Conservation (phyloP, 2,329 filamentous ascomycete genomes). For the Alternaria ethzedia region DNA sequence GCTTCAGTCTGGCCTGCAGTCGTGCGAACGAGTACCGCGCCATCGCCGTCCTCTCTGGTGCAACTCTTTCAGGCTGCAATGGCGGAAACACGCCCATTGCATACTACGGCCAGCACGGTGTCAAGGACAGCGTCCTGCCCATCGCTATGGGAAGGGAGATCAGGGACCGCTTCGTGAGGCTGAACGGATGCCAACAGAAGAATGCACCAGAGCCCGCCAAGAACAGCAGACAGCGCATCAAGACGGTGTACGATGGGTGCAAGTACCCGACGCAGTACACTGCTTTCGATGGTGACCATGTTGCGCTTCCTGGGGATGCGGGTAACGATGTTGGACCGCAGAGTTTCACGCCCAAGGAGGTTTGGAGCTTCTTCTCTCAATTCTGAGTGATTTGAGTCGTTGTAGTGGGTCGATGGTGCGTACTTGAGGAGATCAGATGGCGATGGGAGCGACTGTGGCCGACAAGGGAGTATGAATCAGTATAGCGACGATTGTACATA, state of each 20-base stretch:
- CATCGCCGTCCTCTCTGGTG: slow-evolving; percentile 41
- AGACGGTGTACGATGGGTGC: slow-evolving; percentile 36
- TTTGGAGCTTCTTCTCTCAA: slow-evolving; percentile 45
- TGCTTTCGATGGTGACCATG: slow-evolving; percentile 25
- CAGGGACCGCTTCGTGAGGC: slow-evolving; percentile 48
- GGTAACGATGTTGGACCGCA: slow-evolving; percentile 14
- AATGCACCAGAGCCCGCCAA: slow-evolving; percentile 23
- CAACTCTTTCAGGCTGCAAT: slow-evolving; percentile 24
- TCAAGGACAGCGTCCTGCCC: slow-evolving; percentile 46
- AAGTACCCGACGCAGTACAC: slow-evolving; percentile 46
- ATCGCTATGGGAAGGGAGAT: slow-evolving; percentile 46
- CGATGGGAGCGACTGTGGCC: not conserved
- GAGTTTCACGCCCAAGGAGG: slow-evolving; percentile 32
- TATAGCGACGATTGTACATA: not conserved
- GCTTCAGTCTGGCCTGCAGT: slow-evolving; percentile 52
- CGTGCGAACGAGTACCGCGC: slow-evolving; percentile 50
- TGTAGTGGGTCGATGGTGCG: not conserved
- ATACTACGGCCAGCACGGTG: slow-evolving; percentile 51
- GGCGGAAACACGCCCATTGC: slow-evolving; percentile 51
- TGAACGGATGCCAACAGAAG: slow-evolving; percentile 46
- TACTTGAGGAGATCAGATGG: not conserved
- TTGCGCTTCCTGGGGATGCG: slow-evolving; percentile 23
- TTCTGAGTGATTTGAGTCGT: slow-evolving; percentile 5
- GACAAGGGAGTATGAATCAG: too few relatives aligned
- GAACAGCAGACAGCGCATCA: slow-evolving; percentile 18